These are phyloP conservation scores for Litsea cubeba DNA, from an alignment of 164 flowering plant genomes.

Conservation along the genomic window DNA sequence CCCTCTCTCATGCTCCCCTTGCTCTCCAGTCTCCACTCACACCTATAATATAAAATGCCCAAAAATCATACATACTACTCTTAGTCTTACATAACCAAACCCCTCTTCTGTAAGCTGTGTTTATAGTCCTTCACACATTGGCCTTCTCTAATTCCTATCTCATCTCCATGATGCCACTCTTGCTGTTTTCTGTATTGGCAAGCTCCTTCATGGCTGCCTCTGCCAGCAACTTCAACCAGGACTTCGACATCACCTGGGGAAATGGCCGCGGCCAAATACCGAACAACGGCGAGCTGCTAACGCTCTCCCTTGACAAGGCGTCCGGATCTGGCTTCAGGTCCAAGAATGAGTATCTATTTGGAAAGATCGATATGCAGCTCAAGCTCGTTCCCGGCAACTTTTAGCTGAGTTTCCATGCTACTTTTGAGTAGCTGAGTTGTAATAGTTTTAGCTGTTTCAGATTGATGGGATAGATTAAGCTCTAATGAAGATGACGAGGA, in stretches of 20 bases:
- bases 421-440: no score
- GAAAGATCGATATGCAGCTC: constrained; percentile 19
- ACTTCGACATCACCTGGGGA: constrained; percentile 18
- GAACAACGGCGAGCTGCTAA: constrained; percentile 23
- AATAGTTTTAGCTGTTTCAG: no score
- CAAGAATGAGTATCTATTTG: constrained; percentile 17
- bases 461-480: no score
- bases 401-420: constrained; percentile 10
- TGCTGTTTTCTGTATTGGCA: neutral
- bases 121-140: no score
- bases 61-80: no score
- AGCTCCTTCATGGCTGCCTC: neutral
- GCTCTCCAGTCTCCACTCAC: no score
- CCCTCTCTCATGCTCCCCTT: no score
- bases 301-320: constrained; percentile 12
- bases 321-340: constrained; percentile 21
- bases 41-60: no score
- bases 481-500: no score
- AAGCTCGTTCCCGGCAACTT: constrained; percentile 21
- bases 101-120: no score
- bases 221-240: neutral
- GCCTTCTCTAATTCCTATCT: neutral
- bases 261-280: constrained; percentile 15
- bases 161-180: neutral
- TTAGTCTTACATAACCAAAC: no score